Evolutionary conservation across 306 rosid genomes (phyloP).

Genomic region (Begonia loranthoides): DNA sequence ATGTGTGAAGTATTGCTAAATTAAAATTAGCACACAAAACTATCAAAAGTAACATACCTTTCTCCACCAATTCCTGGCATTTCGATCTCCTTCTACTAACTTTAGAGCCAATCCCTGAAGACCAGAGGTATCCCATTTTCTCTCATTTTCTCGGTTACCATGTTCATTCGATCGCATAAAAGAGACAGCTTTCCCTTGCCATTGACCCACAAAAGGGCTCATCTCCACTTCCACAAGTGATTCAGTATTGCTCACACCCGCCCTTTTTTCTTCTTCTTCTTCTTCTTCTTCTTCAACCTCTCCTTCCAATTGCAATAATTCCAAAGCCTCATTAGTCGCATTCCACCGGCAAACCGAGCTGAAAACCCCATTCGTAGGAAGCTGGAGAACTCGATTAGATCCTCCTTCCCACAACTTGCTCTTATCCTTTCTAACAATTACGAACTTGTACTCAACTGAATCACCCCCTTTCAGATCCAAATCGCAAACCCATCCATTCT

Average conservation of each 20-base stretch:
- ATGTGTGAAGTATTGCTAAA: no score
- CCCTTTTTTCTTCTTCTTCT: conserved; percentile 3
- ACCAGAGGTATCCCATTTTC: conserved; percentile 60
- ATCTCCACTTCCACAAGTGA: conserved; percentile 25
- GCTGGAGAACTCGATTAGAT: conserved; percentile 42
- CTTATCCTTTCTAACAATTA: conserved; percentile 22
- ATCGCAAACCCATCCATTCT: conserved; percentile 65
- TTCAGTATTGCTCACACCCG: conserved; percentile 15
- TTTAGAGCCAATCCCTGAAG: conserved; percentile 68
- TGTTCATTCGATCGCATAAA: conserved; percentile 74
- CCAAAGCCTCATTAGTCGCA: conserved; percentile 29
- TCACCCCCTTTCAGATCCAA: conserved; percentile 32
- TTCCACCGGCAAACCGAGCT: conserved; percentile 55
- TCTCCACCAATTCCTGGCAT: conserved; percentile 85
- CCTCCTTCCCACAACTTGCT: conserved; percentile 65
- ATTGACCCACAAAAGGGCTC: conserved; percentile 87
- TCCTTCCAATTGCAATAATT: conserved; percentile 22
- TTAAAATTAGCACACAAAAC: no score
- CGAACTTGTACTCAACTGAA: conserved; percentile 52
- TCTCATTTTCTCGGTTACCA: conserved; percentile 26
- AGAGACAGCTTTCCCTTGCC: conserved; percentile 66
- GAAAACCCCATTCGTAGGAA: conserved; percentile 44
- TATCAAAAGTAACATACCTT: conserved; percentile 36
- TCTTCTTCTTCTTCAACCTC: conserved; percentile 2
- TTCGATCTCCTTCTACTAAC: conserved; percentile 73